Evolutionary conservation across 768 basidiomycete species (phyloP).

Genomic region (Hericium erinaceus): DNA sequence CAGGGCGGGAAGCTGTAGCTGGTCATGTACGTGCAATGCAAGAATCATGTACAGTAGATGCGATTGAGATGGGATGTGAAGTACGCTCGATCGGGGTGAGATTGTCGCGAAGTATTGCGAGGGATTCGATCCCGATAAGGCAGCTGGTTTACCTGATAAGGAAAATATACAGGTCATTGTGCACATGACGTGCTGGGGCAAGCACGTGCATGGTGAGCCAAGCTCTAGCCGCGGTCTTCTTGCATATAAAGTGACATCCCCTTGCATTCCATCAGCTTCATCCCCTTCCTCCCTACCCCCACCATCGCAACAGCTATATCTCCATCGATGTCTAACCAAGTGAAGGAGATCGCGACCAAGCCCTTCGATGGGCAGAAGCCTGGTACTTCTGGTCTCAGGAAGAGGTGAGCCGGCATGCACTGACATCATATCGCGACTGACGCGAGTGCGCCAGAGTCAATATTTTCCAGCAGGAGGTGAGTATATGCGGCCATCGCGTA

Average conservation of each 20-base stretch:
- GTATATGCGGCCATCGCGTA: constrained; percentile 10
- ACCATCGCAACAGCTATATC: neutral
- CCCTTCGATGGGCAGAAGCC: constrained; percentile 94
- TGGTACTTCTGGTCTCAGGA: constrained; percentile 94
- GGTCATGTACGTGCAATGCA: neutral
- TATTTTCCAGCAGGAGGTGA: constrained; percentile 93
- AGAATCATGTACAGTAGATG: neutral
- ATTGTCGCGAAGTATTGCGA: too few species aligned
- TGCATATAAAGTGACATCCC: neutral
- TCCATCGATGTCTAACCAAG: constrained; percentile 29
- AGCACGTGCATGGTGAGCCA: constrained; percentile 8
- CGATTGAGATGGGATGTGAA: too few species aligned
- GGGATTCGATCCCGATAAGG: neutral
- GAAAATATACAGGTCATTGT: neutral
- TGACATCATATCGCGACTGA: constrained; percentile 2
- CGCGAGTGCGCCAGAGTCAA: constrained; percentile 58
- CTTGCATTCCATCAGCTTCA: neutral
- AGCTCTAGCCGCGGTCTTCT: neutral
- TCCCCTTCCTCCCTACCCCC: neutral
- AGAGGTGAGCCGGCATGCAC: constrained; percentile 49
- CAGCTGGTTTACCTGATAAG: neutral
- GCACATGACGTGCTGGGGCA: neutral
- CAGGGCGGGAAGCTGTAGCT: constrained; percentile 31
- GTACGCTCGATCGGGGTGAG: neutral
- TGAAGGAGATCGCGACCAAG: constrained; percentile 71